Conservation (phyloP, 805 yeast genomes). For the Candida stauntonica region DNA sequence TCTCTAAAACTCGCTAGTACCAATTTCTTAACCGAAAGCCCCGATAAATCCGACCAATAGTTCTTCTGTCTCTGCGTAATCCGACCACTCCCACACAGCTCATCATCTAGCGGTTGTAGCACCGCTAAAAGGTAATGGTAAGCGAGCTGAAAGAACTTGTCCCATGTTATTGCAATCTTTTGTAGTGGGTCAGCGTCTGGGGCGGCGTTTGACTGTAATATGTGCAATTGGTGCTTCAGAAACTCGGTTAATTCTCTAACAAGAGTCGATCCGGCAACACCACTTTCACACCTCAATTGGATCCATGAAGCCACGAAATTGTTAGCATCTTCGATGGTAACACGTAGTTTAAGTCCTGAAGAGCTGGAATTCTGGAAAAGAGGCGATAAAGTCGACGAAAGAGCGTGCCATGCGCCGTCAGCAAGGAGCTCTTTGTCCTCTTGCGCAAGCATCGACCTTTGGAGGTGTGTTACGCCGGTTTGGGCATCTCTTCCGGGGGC, state of each 20-base stretch:
- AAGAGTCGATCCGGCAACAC: conserved; percentile 34
- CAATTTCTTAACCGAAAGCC: conserved; percentile 34
- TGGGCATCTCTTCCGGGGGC: conserved; percentile 25
- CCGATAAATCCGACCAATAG: conserved; percentile 27
- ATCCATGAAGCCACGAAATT: conserved; percentile 40
- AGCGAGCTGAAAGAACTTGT: conserved; percentile 47
- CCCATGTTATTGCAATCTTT: conserved; percentile 41
- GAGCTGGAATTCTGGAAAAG: conserved; percentile 43
- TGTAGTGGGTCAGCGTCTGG: conserved; percentile 2
- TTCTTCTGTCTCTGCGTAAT: conserved; percentile 22
- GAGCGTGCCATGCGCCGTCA: conserved; percentile 47
- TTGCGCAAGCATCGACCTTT: conserved; percentile 21
- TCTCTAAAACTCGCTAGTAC: conserved; percentile 48
- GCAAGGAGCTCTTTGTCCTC: conserved; percentile 38
- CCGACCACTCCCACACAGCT: conserved; percentile 31
- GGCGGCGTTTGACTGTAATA: conserved; percentile 4
- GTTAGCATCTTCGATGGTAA: conserved; percentile 56
- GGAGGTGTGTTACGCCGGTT: neutral
- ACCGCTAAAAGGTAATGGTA: conserved; percentile 58
- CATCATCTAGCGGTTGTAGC: conserved; percentile 54
- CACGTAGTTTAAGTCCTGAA: conserved; percentile 29
- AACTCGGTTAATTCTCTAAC: conserved; percentile 43
- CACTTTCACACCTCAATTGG: conserved; percentile 34
- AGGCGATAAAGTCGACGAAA: conserved; percentile 40
- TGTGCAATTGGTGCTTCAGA: conserved; percentile 33